phyloP scores from a whole-genome alignment of 805 yeast genomes.

The Wickerhamiella occidentalis region DNA sequence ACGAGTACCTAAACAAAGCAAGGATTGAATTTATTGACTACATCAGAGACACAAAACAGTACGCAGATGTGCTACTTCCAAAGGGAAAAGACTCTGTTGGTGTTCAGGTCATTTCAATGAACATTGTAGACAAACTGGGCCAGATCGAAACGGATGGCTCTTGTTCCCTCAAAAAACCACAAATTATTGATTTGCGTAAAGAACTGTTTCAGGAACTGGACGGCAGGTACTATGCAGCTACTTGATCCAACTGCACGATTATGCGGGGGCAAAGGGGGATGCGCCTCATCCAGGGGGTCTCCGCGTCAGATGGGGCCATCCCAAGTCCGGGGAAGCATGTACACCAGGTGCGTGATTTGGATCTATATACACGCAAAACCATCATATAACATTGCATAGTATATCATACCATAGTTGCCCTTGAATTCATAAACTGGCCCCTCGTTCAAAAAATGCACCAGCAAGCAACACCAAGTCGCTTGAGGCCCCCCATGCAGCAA shows the following conservation, averaged over 20 bases:
- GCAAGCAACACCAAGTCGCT: background rate
- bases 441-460: background rate
- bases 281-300: background rate
- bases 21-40: conserved; percentile 56
- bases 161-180: background rate
- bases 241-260: background rate
- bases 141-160: conserved; percentile 3
- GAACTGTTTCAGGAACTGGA: conserved; percentile 10
- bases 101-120: conserved; percentile 50
- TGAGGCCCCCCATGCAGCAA: background rate
- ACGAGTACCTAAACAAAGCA: conserved; percentile 41
- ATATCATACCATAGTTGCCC: background rate
- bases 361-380: too few relatives aligned
- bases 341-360: too few relatives aligned
- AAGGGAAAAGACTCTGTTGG: conserved; percentile 53
- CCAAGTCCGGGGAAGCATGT: background rate
- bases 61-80: conserved; percentile 65
- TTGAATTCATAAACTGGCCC: background rate
- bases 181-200: conserved; percentile 7
- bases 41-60: conserved; percentile 48
- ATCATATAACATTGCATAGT: background rate
- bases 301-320: too few relatives aligned
- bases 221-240: conserved; percentile 10
- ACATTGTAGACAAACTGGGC: conserved; percentile 32
- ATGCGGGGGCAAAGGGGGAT: background rate